Conservation (phyloP, 1,284 basidiomycete species). For the Sporisorium exsertum region DNA sequence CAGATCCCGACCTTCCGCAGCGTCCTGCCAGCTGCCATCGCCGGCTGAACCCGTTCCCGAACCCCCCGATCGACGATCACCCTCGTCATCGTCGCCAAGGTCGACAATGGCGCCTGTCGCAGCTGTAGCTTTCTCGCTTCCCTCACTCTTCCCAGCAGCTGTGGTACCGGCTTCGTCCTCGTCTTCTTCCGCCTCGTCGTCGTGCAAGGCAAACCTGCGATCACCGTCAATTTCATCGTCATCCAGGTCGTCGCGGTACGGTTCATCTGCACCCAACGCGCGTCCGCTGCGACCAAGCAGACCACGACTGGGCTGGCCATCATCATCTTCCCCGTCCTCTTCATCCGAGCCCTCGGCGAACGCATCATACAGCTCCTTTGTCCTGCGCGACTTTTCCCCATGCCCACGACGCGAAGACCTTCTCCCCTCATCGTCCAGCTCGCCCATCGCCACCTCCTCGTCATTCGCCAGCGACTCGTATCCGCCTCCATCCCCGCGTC, state of each 20-base stretch:
- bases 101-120: conserved; percentile 19
- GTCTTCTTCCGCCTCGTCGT: conserved; percentile 23
- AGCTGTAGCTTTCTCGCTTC: neutral
- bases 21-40: conserved; percentile 49
- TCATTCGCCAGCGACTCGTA: conserved; percentile 78
- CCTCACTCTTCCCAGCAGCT: neutral
- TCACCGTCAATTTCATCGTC: conserved; percentile 37
- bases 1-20: conserved; percentile 35
- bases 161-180: conserved; percentile 22
- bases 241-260: conserved; percentile 41
- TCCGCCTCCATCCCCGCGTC: conserved; percentile 66
- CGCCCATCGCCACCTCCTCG: conserved; percentile 74
- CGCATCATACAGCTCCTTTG: conserved; percentile 70
- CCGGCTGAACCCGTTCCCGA: conserved; percentile 18
- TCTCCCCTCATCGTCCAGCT: conserved; percentile 54
- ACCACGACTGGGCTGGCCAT: conserved; percentile 8
- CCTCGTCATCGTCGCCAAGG: conserved; percentile 30
- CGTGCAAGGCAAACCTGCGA: conserved; percentile 33
- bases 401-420: conserved; percentile 23
- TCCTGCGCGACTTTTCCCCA: conserved; percentile 47
- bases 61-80: neutral
- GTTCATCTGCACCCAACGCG: conserved; percentile 14
- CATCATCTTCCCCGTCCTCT: conserved; percentile 56
- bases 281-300: conserved; percentile 17
- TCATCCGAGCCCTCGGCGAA: conserved; percentile 69